These are phyloP conservation scores for Solanum pinnatisectum DNA, from an alignment of 257 asterid species.

Conservation along the genomic window DNA sequence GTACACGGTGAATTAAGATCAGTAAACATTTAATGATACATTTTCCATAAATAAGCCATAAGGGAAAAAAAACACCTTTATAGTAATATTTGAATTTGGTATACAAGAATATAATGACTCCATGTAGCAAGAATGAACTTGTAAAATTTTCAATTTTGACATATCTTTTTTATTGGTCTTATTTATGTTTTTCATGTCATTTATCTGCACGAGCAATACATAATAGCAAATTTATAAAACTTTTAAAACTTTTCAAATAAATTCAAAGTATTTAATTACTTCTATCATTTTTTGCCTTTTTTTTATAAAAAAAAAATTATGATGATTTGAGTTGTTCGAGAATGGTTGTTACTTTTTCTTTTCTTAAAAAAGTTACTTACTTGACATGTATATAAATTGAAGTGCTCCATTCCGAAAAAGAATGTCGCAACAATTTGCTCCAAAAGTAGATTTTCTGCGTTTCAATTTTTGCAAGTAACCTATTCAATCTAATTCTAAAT, in stretches of 20 bases:
- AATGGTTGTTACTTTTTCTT: neutral
- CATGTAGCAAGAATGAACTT: neutral
- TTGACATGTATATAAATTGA: neutral
- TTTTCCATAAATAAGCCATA: neutral
- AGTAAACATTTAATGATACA: neutral
- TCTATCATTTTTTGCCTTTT: neutral
- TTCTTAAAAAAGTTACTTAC: neutral
- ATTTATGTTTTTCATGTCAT: neutral
- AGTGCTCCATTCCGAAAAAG: neutral
- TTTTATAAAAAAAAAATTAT: neutral
- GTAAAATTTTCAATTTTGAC: neutral
- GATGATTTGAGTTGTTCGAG: neutral
- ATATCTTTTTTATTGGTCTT: neutral
- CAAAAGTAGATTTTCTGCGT: neutral
- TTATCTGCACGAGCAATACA: neutral
- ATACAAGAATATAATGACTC: neutral
- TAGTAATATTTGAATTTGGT: neutral
- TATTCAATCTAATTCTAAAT: neutral
- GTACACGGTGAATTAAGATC: neutral
- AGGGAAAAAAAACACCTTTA: no score
- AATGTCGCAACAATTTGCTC: neutral
- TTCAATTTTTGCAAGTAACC: neutral
- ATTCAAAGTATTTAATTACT: neutral
- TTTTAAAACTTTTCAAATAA: neutral
- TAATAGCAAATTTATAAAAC: neutral